phyloP scores from a whole-genome alignment of 176 grass and related monocot genomes.

The Puccinellia tenuiflora region DNA sequence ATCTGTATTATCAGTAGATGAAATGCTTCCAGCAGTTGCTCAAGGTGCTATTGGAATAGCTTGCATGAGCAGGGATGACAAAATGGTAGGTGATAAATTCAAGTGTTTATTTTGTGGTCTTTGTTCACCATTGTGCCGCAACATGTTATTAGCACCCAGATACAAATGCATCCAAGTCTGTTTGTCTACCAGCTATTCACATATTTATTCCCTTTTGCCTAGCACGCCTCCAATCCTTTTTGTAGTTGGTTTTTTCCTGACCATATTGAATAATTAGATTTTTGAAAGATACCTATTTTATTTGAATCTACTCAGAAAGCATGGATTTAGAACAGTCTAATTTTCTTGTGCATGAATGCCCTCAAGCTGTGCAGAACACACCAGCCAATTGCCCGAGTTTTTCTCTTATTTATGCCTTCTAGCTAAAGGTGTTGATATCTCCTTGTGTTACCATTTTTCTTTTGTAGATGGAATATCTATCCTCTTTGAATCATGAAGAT shows the following conservation, averaged over 20 bases:
- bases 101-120: too few relatives aligned
- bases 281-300: not conserved
- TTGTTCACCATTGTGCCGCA: not conserved
- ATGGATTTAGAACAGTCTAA: not conserved
- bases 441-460: not conserved
- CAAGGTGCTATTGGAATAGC: slow-evolving; percentile 99
- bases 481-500: slow-evolving; percentile 84
- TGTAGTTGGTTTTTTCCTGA: not conserved
- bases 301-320: not conserved
- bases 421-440: not conserved
- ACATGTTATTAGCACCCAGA: not conserved
- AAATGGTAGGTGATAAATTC: slow-evolving; percentile 95
- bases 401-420: slow-evolving; percentile 3
- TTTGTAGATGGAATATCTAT: slow-evolving; percentile 72
- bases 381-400: not conserved
- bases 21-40: slow-evolving; percentile 99
- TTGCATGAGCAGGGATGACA: slow-evolving; percentile 91
- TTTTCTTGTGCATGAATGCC: not conserved
- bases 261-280: not conserved
- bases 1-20: slow-evolving; percentile 70
- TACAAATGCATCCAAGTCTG: not conserved
- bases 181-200: not conserved
- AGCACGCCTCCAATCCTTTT: not conserved
- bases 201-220: not conserved
- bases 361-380: too few relatives aligned